These are phyloP conservation scores for Takashimella tepidaria DNA, from an alignment of 1,284 basidiomycete genomes.

Conservation along the genomic window DNA sequence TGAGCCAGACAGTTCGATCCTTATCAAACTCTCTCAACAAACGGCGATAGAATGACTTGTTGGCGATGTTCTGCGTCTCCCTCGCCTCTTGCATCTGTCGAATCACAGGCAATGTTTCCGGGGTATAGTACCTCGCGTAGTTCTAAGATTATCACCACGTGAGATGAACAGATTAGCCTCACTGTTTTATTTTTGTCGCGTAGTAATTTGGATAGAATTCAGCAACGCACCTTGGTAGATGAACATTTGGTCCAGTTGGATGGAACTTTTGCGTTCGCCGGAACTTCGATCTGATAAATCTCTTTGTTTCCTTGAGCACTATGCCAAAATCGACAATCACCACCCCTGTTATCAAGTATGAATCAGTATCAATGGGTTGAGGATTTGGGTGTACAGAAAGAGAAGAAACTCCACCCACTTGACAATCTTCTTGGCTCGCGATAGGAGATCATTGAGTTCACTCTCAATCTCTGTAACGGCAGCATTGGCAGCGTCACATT, in stretches of 20 bases:
- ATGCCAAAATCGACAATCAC: constrained; percentile 62
- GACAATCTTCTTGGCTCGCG: constrained; percentile 58
- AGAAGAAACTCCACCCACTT: constrained; percentile 54
- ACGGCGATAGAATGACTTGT: constrained; percentile 75
- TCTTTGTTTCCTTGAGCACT: constrained; percentile 81
- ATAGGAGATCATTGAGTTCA: constrained; percentile 62
- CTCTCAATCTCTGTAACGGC: constrained; percentile 66
- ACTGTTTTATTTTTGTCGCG: too few relatives aligned
- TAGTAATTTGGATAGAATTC: too few relatives aligned
- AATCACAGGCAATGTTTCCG: constrained; percentile 64
- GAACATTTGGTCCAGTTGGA: constrained; percentile 75
- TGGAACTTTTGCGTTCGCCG: constrained; percentile 61
- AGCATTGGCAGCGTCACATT: constrained; percentile 68
- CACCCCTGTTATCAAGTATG: not conserved
- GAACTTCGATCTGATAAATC: constrained; percentile 78
- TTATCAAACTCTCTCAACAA: constrained; percentile 79
- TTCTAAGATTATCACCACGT: not conserved
- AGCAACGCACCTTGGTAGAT: constrained; percentile 76
- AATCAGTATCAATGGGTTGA: not conserved
- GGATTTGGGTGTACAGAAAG: too few relatives aligned
- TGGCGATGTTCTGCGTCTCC: constrained; percentile 71
- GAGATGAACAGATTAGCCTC: constrained; percentile 4
- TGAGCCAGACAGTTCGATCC: constrained; percentile 72
- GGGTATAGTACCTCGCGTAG: constrained; percentile 65
- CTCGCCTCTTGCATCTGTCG: constrained; percentile 83